Evolutionary conservation across 495 filamentous ascomycete genomes (phyloP).

Genomic region (Rhizodiscina lignyota): DNA sequence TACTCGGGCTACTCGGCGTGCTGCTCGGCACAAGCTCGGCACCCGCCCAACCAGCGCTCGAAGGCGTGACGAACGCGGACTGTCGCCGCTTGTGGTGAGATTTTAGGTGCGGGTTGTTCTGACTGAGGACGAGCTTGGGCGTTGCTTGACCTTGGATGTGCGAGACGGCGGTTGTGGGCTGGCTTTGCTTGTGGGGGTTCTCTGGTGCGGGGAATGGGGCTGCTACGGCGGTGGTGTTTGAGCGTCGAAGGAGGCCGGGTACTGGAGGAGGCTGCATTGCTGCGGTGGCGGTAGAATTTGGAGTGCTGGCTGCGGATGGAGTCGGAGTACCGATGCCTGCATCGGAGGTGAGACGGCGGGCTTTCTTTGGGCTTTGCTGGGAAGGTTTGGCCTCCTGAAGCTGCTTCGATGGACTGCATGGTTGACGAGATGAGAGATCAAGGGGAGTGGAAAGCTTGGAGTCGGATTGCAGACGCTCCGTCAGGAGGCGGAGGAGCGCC

Average conservation of each 20-base stretch:
- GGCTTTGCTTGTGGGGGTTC: neutral
- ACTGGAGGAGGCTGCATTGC: neutral
- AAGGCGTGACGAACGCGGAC: constrained; percentile 30
- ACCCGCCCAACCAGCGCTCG: neutral
- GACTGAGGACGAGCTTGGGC: constrained; percentile 51
- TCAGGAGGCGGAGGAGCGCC: constrained; percentile 56
- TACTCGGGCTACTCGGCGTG: too few species aligned
- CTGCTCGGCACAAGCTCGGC: neutral
- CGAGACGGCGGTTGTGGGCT: neutral
- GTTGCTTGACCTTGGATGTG: neutral
- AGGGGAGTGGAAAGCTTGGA: constrained; percentile 19
- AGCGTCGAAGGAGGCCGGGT: neutral
- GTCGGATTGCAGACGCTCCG: constrained; percentile 37
- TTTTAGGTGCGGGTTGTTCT: constrained; percentile 73
- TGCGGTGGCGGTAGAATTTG: too few species aligned
- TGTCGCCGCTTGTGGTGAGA: constrained; percentile 53
- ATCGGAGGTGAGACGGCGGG: constrained; percentile 1
- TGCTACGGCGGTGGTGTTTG: neutral
- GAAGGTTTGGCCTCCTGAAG: constrained; percentile 9
- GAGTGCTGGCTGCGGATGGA: neutral
- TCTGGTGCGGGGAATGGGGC: neutral
- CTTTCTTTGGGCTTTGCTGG: constrained; percentile 7
- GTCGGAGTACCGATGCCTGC: neutral
- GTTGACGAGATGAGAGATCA: too few species aligned
- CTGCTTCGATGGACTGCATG: too few species aligned